phyloP scores from a whole-genome alignment of 2,329 filamentous ascomycete genomes.

The Exophiala mesophila region DNA sequence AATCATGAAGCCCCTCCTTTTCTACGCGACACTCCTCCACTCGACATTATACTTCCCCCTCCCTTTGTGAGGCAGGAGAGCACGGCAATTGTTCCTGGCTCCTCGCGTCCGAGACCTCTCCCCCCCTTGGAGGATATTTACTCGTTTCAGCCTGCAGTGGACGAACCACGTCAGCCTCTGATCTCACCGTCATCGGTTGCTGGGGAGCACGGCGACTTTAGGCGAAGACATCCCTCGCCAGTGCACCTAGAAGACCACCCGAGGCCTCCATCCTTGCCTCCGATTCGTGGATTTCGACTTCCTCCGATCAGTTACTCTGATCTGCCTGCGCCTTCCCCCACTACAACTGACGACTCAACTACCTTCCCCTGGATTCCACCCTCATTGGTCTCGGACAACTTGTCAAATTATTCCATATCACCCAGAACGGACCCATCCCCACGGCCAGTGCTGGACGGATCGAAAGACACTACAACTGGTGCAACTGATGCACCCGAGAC shows the following conservation, averaged over 20 bases:
- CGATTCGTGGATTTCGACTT: slow-evolving; percentile 11
- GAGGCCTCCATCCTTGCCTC: slow-evolving; percentile 1
- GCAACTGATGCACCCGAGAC: slow-evolving; percentile 5
- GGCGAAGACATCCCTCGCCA: not conserved
- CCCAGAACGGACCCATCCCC: slow-evolving; percentile 44
- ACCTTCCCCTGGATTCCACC: slow-evolving; percentile 56
- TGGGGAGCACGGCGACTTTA: too few relatives aligned
- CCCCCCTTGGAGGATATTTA: too few relatives aligned
- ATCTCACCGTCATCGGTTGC: too few relatives aligned
- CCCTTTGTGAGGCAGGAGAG: slow-evolving; percentile 5
- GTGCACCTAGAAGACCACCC: not conserved
- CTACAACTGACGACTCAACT: slow-evolving; percentile 59
- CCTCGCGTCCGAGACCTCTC: too few relatives aligned
- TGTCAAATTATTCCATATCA: slow-evolving; percentile 59
- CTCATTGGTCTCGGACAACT: slow-evolving; percentile 66
- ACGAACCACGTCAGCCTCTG: too few relatives aligned
- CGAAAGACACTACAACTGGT: too few relatives aligned
- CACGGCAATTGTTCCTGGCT: slow-evolving; percentile 1
- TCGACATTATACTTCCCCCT: slow-evolving; percentile 1
- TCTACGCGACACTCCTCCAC: not conserved
- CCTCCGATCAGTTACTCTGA: slow-evolving; percentile 39
- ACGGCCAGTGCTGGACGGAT: slow-evolving; percentile 35
- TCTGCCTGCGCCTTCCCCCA: slow-evolving; percentile 59
- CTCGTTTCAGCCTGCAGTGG: too few relatives aligned
- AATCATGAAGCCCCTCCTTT: slow-evolving; percentile 1